Evolutionary conservation across 352 stramenopile genomes (phyloP).

Genomic region (Phytopythium vexans): DNA sequence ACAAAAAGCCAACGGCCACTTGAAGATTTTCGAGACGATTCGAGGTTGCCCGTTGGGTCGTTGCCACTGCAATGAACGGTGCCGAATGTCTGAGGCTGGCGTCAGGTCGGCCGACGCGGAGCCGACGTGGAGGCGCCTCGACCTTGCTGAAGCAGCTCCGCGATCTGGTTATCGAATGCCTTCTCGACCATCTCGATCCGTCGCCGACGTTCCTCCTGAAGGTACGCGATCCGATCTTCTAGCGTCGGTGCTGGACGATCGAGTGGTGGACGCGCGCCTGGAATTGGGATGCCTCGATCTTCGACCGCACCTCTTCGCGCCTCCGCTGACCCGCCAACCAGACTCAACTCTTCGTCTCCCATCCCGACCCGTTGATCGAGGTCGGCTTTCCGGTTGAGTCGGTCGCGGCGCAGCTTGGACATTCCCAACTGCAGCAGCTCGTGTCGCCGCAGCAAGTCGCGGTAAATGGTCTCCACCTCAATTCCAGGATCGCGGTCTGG

Average conservation of each 20-base stretch:
- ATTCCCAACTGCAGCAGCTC: constrained; percentile 25
- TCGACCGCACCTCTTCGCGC: neutral
- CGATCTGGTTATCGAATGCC: constrained; percentile 36
- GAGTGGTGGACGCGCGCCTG: neutral
- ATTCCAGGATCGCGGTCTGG: constrained; percentile 58
- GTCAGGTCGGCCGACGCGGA: no score
- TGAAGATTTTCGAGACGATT: no score
- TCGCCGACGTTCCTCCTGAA: constrained; percentile 30
- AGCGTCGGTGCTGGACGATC: constrained; percentile 8
- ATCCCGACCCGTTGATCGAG: no score
- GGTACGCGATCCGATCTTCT: constrained; percentile 26
- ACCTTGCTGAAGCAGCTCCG: constrained; percentile 17
- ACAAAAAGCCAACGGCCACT: no score
- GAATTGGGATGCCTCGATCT: neutral
- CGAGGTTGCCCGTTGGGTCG: no score
- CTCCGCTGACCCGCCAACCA: neutral
- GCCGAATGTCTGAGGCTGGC: no score
- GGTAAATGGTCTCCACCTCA: constrained; percentile 52
- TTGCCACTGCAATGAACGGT: no score
- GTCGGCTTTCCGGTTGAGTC: constrained; percentile 5
- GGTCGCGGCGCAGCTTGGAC: constrained; percentile 18
- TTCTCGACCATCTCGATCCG: constrained; percentile 30
- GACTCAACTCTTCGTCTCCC: no score
- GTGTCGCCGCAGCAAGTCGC: constrained; percentile 40
- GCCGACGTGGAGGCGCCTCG: no score